phyloP scores from a whole-genome alignment of 78 protist genomes.

The Capsaspora owczarzaki region DNA sequence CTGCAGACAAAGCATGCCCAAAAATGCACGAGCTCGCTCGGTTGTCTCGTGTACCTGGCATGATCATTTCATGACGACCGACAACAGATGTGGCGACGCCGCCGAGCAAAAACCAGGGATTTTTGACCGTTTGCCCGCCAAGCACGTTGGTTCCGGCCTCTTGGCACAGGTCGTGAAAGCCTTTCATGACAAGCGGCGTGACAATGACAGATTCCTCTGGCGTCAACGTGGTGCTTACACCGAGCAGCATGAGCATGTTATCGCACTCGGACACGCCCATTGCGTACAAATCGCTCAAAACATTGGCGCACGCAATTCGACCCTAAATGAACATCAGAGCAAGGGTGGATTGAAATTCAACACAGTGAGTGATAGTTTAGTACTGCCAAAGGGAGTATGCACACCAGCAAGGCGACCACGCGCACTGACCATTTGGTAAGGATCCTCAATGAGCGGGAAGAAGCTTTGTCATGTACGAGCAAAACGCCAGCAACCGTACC shows the following conservation, averaged over 20 bases:
- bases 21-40: not conserved
- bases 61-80: slow-evolving; percentile 14
- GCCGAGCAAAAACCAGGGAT: slow-evolving; percentile 54
- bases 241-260: slow-evolving; percentile 78
- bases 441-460: slow-evolving; percentile 82
- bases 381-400: not conserved
- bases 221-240: slow-evolving; percentile 50
- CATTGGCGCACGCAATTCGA: slow-evolving; percentile 83
- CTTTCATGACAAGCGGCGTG: slow-evolving; percentile 49
- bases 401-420: too few relatives aligned
- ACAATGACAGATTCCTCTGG: slow-evolving; percentile 30
- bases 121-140: slow-evolving; percentile 79
- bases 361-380: not conserved
- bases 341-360: not conserved
- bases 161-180: slow-evolving; percentile 38
- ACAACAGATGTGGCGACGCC: too few relatives aligned
- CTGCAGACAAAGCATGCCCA: not conserved
- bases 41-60: slow-evolving; percentile 36
- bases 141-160: slow-evolving; percentile 36
- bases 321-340: slow-evolving; percentile 10
- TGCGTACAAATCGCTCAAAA: slow-evolving; percentile 74
- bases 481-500: too few relatives aligned
- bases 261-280: slow-evolving; percentile 73
- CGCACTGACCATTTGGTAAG: slow-evolving; percentile 40
- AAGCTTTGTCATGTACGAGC: too few relatives aligned